Evolutionary conservation across 1,284 basidiomycete genomes (phyloP).

Genomic region (Cerioporus squamosus): DNA sequence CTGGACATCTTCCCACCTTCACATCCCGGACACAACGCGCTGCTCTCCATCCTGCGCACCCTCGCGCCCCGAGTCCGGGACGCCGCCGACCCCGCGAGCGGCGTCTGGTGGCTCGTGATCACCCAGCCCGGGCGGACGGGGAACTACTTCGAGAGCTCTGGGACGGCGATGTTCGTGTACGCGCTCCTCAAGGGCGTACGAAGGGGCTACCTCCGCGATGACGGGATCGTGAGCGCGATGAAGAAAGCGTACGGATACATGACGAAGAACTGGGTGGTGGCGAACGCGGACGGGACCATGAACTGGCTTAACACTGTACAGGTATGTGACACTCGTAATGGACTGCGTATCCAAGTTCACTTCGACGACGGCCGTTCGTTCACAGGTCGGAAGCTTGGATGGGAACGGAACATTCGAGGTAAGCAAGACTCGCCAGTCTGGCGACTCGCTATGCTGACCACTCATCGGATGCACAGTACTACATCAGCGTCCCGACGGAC

Average conservation of each 20-base stretch:
- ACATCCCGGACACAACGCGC: conserved; percentile 11
- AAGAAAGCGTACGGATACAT: conserved; percentile 50
- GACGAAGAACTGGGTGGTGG: conserved; percentile 44
- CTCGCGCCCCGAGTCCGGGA: conserved; percentile 43
- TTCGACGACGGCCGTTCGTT: conserved; percentile 13
- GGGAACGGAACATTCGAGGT: conserved; percentile 45
- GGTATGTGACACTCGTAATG: conserved; percentile 31
- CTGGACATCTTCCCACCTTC: conserved; percentile 42
- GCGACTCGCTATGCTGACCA: not conserved
- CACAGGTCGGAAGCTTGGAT: conserved; percentile 44
- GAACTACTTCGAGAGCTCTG: conserved; percentile 58
- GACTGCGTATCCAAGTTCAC: no score
- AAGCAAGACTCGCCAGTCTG: conserved; percentile 19
- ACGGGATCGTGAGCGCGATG: conserved; percentile 43
- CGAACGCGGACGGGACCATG: conserved; percentile 45
- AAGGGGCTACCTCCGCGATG: conserved; percentile 45
- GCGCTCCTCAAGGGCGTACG: conserved; percentile 48
- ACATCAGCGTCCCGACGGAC: conserved; percentile 42
- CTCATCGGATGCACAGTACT: conserved; percentile 40
- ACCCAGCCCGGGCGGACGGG: conserved; percentile 48
- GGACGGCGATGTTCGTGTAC: conserved; percentile 52
- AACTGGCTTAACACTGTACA: conserved; percentile 48
- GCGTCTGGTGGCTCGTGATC: conserved; percentile 57
- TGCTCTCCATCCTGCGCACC: conserved; percentile 39
- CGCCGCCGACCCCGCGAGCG: conserved; percentile 44